phyloP scores from a whole-genome alignment of 345 rosid genomes.

The Toxicodendron radicans region DNA sequence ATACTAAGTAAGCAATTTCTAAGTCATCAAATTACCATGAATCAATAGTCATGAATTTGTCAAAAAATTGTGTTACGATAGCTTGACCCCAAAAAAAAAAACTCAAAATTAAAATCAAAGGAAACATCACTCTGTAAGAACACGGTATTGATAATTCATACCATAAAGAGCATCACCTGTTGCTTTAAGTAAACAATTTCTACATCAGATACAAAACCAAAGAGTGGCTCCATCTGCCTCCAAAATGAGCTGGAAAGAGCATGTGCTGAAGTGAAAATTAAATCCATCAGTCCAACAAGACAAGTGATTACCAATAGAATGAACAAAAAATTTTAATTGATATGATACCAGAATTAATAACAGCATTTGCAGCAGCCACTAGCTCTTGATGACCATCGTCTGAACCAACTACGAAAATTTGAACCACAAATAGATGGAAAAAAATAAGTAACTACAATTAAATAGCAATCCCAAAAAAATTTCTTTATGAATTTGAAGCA shows the following conservation, averaged over 20 bases:
- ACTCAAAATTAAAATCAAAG: background rate
- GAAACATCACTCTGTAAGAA: conserved; percentile 6
- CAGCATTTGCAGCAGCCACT: conserved; percentile 77
- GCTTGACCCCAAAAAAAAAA: too few relatives aligned
- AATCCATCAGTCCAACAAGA: conserved; percentile 27
- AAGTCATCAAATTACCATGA: too few relatives aligned
- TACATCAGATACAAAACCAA: conserved; percentile 66
- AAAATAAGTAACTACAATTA: conserved; percentile 12
- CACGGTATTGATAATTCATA: conserved; percentile 9
- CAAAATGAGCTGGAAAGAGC: conserved; percentile 58
- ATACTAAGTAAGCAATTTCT: too few relatives aligned
- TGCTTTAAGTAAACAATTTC: conserved; percentile 66
- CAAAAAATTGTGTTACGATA: too few relatives aligned
- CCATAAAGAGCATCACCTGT: conserved; percentile 48
- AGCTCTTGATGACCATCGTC: conserved; percentile 86
- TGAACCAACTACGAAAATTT: conserved; percentile 55
- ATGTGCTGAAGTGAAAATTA: conserved; percentile 54
- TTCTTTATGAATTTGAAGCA: conserved; percentile 22
- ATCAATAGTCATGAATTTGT: too few relatives aligned
- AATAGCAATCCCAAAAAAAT: conserved; percentile 10
- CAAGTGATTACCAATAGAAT: conserved; percentile 17
- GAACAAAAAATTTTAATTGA: conserved; percentile 12
- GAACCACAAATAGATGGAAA: conserved; percentile 31
- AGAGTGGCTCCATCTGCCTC: conserved; percentile 80
- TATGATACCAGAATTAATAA: conserved; percentile 57